Base-by-base conservation (phyloP, 805 yeast genomes). In the Kuraishia ogatae region DNA sequence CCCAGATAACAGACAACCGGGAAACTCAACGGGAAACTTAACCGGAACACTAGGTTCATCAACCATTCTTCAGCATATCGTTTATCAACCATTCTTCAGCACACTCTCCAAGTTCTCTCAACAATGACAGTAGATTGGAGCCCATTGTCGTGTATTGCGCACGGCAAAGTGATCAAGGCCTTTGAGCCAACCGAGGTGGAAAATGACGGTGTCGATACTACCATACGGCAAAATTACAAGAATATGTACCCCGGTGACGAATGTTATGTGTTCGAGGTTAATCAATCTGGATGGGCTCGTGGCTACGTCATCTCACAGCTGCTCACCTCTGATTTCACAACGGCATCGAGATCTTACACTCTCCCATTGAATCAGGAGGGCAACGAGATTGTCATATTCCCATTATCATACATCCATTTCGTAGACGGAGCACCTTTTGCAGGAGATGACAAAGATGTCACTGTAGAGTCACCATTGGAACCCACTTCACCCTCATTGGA, bases 201-300 rank as follows among this genome's bases (percentile, higher is more conserved):
- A 20, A 19, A 26, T 26, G 39, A 49, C 20, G 43, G 17, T 11
- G 21, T 20, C 35, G 49, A 22, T 23, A 29, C n/a, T n/a, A 20
- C 48, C 35, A 23, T 51, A 19, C 29, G 17, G 15, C 43, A 51
- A 21, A 17, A 35, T 49, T 53, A 39, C 67, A 73, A 72, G 57
- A 81, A 85, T 65, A 67, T 85, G 50, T 85, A 81, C 63, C 84
- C 85, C 21, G 96, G 96, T 39, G 96, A 89, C 67, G 89, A 85
- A 59, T 82, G 87, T 35, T 87, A 79, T 66, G 72, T 88, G 20
- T 87, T 89, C 64, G 96, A 89, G 64, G 22, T 57, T 2, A 74
- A 79, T 67, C 67, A 71, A 48, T 75, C 75, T 21, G 78, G 78
- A 58, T 90, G 96, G 96, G 89, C 84, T 23, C 76, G 96, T 61